Conservation (phyloP, 163 green algal species). For the Volvox carteri region DNA sequence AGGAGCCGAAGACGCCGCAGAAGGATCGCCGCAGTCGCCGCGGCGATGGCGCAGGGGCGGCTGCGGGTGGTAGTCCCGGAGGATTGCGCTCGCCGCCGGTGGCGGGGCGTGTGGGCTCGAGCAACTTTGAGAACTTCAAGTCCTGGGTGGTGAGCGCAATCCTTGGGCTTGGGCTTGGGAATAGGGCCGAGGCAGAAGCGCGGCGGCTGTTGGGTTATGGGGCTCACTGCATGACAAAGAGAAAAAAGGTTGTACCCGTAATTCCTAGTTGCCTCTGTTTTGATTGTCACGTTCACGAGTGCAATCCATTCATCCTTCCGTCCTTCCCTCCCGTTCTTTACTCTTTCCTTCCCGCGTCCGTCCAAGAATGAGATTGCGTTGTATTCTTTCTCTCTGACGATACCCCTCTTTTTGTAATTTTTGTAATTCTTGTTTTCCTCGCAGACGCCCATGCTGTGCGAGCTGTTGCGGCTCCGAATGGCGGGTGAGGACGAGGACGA, state of each 20-base stretch:
- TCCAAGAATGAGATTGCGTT: too few relatives aligned
- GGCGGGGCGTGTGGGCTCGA: background rate
- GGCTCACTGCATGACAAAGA: background rate
- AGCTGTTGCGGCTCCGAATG: background rate
- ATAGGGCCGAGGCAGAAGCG: background rate
- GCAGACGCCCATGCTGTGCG: slow-evolving; percentile 26
- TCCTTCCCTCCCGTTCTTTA: background rate
- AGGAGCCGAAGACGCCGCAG: background rate
- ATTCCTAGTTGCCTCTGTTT: background rate
- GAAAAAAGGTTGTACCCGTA: background rate
- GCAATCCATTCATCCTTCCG: background rate
- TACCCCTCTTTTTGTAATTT: too few relatives aligned
- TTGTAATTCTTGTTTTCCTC: too few relatives aligned
- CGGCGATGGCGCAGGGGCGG: background rate
- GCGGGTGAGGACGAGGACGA: background rate
- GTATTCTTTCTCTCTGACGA: too few relatives aligned
- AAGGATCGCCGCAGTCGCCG: background rate
- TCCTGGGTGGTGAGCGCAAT: slow-evolving; percentile 24
- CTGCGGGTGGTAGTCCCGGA: background rate
- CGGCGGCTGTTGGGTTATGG: background rate
- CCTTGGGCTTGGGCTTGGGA: background rate
- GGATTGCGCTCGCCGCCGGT: background rate
- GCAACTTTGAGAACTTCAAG: slow-evolving; percentile 36
- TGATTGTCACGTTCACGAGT: background rate
- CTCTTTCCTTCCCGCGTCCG: too few relatives aligned